Evolutionary conservation across 306 rosid genomes (phyloP), one percentile per base, ranked within the genome.

Genomic region (Quercus gilva): DNA sequence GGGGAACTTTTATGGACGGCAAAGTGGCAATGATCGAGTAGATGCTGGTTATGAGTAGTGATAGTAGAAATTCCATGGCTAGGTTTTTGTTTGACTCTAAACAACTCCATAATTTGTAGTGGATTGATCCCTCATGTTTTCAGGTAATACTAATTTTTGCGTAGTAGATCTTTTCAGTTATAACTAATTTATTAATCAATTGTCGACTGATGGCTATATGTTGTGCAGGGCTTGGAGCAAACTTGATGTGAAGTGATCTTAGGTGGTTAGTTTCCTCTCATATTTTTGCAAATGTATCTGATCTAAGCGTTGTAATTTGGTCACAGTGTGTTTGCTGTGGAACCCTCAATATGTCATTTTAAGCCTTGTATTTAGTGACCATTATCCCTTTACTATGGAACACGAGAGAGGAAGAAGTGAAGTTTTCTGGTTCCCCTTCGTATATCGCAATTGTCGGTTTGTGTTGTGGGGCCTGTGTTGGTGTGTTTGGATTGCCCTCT

Each of bases 1-100:
- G 49, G 99, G 91, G 3, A 91, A 87, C 86, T 83, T 85, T 57
- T 63, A 86, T 74, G 89, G 87, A 67, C 88, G 89, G 20, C 90
- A 84, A 80, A 87, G 89, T 80, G 91, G 90, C 18, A 31, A 76
- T 21, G 70, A 67, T 73, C 69, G 87, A 85, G 87, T 87, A 86
- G 90, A 84, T 57, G 79, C 81, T 49, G 76, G 78, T 77, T 82
- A 67, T 77, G 84, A 82, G 74, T 74, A 80, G 83, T 75, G 67
- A 79, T 59, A 15, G 9, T 1, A 31, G 75, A 78, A 52, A 59
- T 20, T 51, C 76, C 33, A 43, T 29, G 33, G 51, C 53, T 79
- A 21, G 71, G 57, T 55, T 77, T 73, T 77, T 37, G 56, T 76
- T 77, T 58, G 81, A 51, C 81, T 55, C 57, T 74, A 88, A 76